Evolutionary conservation across 306 rosid genomes (phyloP).

Genomic region (Lupinus albus): DNA sequence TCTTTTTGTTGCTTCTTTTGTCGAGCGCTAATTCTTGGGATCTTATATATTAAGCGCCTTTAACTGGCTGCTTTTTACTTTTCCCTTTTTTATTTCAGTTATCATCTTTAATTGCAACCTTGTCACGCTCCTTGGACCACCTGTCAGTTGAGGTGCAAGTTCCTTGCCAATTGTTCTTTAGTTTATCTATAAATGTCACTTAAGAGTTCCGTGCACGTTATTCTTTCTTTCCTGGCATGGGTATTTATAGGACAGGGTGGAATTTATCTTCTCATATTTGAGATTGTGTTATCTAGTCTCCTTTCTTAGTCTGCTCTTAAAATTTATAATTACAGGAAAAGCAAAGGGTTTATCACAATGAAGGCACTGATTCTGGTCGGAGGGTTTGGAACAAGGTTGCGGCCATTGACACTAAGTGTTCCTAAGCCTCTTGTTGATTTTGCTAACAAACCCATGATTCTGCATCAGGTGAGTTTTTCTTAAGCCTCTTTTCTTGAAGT

Average conservation of each 20-base stretch:
- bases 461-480: conserved; percentile 79
- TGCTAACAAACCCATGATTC: conserved; percentile 98
- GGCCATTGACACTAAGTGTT: conserved; percentile 97
- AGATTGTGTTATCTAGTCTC: conserved; percentile 14
- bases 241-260: conserved; percentile 35
- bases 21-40: conserved; percentile 7
- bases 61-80: conserved; percentile 16
- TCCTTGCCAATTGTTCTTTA: conserved; percentile 32
- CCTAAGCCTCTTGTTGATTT: conserved; percentile 99
- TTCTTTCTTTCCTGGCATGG: conserved; percentile 28
- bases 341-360: conserved; percentile 58
- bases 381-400: conserved; percentile 98
- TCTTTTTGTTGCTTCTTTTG: conserved; percentile 33
- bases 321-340: conserved; percentile 46
- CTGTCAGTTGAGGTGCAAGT: conserved; percentile 38
- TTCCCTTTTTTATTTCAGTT: conserved; percentile 9
- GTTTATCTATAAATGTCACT: conserved; percentile 18
- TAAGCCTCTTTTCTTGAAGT: conserved; percentile 33
- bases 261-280: conserved; percentile 27
- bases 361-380: conserved; percentile 99
- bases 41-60: conserved; percentile 35
- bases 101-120: conserved; percentile 17
- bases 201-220: conserved; percentile 30
- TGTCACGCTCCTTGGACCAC: conserved; percentile 29
- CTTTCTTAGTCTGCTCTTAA: conserved; percentile 35